Percentiles rank a stretch among this genome's conserved stretches.
These are phyloP conservation scores for Sinapis alba DNA, from an alignment of 441 rosid genomes.

Conservation along the genomic window DNA sequence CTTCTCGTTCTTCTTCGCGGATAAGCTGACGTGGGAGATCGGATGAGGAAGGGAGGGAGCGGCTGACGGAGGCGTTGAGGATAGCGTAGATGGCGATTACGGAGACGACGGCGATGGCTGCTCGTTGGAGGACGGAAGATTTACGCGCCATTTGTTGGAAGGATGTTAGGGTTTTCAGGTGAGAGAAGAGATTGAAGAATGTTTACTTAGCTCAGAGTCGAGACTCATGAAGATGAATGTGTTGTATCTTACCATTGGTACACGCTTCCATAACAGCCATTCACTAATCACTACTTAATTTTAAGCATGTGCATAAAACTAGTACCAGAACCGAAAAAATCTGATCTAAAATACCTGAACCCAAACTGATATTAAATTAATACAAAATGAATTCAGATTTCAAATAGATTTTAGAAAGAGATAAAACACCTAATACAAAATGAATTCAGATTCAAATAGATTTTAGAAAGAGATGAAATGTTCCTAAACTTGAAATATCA, in stretches of 20 bases:
- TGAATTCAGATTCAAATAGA: background rate
- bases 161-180: constrained; percentile 31
- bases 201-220: too few relatives aligned
- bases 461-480: background rate
- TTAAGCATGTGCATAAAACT: background rate
- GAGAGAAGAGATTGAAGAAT: constrained; percentile 9
- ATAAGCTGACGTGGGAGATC: constrained; percentile 37
- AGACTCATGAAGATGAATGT: too few relatives aligned
- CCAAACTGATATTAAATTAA: background rate
- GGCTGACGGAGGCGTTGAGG: constrained; percentile 57
- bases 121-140: constrained; percentile 65
- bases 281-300: background rate
- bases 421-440: background rate
- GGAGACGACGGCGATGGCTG: constrained; percentile 48
- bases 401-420: background rate
- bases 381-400: background rate
- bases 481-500: too few relatives aligned
- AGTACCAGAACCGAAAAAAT: too few relatives aligned
- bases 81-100: constrained; percentile 65
- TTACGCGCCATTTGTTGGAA: constrained; percentile 66
- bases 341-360: too few relatives aligned
- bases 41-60: constrained; percentile 44
- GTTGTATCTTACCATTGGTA: too few relatives aligned
- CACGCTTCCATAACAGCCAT: background rate
- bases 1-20: constrained; percentile 24